These are phyloP conservation scores for Peltaster fructicola DNA, from an alignment of 2,329 filamentous ascomycete genomes.

Conservation along the genomic window DNA sequence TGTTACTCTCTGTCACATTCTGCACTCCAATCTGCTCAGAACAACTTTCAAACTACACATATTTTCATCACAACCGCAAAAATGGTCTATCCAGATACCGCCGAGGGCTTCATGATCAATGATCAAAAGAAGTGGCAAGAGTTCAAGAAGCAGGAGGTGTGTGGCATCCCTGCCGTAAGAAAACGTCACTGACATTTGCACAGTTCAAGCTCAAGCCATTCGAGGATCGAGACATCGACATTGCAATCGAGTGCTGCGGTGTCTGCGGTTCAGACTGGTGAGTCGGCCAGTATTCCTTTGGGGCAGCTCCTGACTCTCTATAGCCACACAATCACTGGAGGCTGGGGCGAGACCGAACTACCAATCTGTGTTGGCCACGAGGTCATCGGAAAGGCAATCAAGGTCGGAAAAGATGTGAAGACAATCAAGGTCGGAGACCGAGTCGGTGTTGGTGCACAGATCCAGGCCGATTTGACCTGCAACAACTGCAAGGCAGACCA, in stretches of 20 bases:
- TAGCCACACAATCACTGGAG: slow-evolving; percentile 31
- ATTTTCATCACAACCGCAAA: too few relatives aligned
- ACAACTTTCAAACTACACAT: too few relatives aligned
- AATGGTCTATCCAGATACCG: slow-evolving; percentile 35
- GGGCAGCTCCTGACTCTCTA: slow-evolving; percentile 6
- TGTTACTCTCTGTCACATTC: too few relatives aligned
- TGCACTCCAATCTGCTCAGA: too few relatives aligned
- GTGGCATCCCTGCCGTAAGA: slow-evolving; percentile 5
- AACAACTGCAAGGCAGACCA: slow-evolving; percentile 33
- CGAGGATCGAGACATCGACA: slow-evolving; percentile 70
- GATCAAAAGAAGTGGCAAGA: slow-evolving; percentile 43
- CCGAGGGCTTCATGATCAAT: slow-evolving; percentile 30
- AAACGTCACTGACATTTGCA: slow-evolving; percentile 5
- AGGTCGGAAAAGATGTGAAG: slow-evolving; percentile 33
- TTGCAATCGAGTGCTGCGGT: slow-evolving; percentile 70
- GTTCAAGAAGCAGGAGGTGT: slow-evolving; percentile 39
- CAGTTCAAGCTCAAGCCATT: slow-evolving; percentile 73
- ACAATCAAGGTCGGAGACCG: slow-evolving; percentile 27
- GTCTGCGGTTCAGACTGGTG: slow-evolving; percentile 27
- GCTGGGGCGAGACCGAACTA: slow-evolving; percentile 46
- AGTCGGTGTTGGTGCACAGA: slow-evolving; percentile 33
- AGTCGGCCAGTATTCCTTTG: slow-evolving; percentile 3
- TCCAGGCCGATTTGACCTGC: slow-evolving; percentile 32
- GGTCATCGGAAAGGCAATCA: slow-evolving; percentile 32
- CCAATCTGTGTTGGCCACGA: slow-evolving; percentile 52